Conservation (phyloP, 2,329 filamentous ascomycete genomes). For the Blastomyces silverae region DNA sequence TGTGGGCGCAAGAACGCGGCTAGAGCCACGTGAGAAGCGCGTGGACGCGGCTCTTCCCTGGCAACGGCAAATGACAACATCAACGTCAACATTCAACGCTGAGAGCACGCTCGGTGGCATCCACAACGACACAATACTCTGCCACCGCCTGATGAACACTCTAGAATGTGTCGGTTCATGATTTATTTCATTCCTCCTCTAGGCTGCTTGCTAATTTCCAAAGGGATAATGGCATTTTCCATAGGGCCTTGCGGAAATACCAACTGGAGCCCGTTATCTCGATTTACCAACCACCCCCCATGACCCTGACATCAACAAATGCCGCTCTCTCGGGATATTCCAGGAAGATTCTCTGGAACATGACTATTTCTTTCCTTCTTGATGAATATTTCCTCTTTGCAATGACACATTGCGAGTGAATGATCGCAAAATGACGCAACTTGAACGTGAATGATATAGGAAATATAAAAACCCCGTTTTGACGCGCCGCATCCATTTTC, state of each 20-base stretch:
- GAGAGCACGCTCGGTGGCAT: neutral
- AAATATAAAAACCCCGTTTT: neutral
- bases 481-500: neutral
- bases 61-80: neutral
- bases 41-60: neutral
- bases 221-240: neutral
- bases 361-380: neutral
- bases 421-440: constrained; percentile 1
- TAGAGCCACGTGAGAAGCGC: neutral
- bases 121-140: too few relatives aligned
- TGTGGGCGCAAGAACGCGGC: neutral
- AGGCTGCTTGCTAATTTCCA: neutral
- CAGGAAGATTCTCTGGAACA: neutral
- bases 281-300: neutral
- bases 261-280: neutral
- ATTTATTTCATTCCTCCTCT: neutral
- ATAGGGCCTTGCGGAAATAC: neutral
- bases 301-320: neutral
- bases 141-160: neutral
- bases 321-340: neutral
- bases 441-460: neutral
- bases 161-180: neutral
- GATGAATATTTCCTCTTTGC: neutral
- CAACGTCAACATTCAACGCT: neutral
- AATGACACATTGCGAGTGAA: constrained; percentile 6